These are phyloP conservation scores for Cetradonia linearis DNA, from an alignment of 495 filamentous ascomycete species.

Conservation along the genomic window DNA sequence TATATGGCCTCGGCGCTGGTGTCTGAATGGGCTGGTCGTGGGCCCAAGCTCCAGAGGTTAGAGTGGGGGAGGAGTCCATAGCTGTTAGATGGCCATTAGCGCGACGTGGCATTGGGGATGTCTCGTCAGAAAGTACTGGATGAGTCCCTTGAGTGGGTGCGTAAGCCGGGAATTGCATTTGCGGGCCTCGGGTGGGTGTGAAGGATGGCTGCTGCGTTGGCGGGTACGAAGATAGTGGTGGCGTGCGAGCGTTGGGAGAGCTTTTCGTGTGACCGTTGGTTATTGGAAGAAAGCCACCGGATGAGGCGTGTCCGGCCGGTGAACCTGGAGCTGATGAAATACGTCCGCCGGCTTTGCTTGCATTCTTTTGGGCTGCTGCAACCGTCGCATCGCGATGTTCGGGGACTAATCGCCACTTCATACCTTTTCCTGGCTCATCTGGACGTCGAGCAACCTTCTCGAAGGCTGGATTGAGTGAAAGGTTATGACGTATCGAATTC, in stretches of 20 bases:
- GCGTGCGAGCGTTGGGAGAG: slow-evolving; percentile 37
- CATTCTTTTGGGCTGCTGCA: slow-evolving; percentile 13
- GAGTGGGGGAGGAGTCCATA: slow-evolving; percentile 56
- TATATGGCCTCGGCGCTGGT: slow-evolving; percentile 72
- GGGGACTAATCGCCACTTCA: slow-evolving; percentile 90
- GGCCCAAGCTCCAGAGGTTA: slow-evolving; percentile 50
- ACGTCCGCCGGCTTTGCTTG: slow-evolving; percentile 28
- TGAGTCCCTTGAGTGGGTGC: slow-evolving; percentile 34
- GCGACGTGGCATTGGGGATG: slow-evolving; percentile 43
- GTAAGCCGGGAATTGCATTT: slow-evolving; percentile 25
- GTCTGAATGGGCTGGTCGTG: slow-evolving; percentile 62
- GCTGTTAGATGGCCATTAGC: slow-evolving; percentile 46
- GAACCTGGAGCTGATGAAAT: slow-evolving; percentile 48
- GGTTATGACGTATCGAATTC: slow-evolving; percentile 94
- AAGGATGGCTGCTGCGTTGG: slow-evolving; percentile 40
- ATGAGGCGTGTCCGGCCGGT: slow-evolving; percentile 30
- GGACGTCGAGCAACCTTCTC: slow-evolving; percentile 82
- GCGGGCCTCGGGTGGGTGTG: slow-evolving; percentile 46
- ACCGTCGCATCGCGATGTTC: slow-evolving; percentile 62
- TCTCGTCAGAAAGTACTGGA: slow-evolving; percentile 49
- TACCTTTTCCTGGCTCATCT: slow-evolving; percentile 94
- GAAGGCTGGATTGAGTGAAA: slow-evolving; percentile 88
- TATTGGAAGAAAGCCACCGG: slow-evolving; percentile 38
- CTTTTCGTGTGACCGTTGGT: slow-evolving; percentile 27
- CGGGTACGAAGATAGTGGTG: slow-evolving; percentile 37